Evolutionary conservation across 129 eudicot species (phyloP), one percentile per base, ranked within the genome.

Genomic region (Lonicera japonica): DNA sequence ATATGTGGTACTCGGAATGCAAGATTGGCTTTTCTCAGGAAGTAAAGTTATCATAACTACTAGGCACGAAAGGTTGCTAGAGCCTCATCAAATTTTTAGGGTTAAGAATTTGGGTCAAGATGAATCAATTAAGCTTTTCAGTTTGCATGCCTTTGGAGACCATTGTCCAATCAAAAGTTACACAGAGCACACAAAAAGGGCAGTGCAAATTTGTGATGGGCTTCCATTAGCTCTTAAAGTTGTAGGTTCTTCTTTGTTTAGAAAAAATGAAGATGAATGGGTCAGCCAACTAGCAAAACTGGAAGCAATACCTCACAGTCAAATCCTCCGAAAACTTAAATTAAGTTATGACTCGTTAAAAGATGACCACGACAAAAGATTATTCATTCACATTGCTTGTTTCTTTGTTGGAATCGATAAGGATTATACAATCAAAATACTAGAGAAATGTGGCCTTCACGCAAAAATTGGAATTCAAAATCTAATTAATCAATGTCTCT

Each of bases 41-140:
- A 76, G 81, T 70, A 76, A 76, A 70, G 65, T 70, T 21, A 70
- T 76, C 50, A 34, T 76, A 65, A 76, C 81, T 21, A 70, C 73
- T 21, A 60, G 81, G 65, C 23, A 41, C 25, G 51, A 12, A 15
- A 45, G 51, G 51, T 15, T 45, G 5, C 51, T 45, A 10, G 10
- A 0, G 51, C 16, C 12, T 45, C 7, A 15, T 45, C 3, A 45
- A 12, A 11, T 45, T 15, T 15, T 10, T 11, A 45, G 2, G 6
- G 63, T 57, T 25, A 11, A 48, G 45, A 56, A 48, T 17, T 14
- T 75, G 8, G 25, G 64, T 22, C 13, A 22, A 9, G 25, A 25
- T 20, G 72, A 76, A 52, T 65, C 81, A 8, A 21, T 70, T 12
- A 60, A 70, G 61, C 39, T 76, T 5, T 76, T 70, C 10, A 19